Conservation (phyloP, 345 rosid species). For the Psidium guajava region DNA sequence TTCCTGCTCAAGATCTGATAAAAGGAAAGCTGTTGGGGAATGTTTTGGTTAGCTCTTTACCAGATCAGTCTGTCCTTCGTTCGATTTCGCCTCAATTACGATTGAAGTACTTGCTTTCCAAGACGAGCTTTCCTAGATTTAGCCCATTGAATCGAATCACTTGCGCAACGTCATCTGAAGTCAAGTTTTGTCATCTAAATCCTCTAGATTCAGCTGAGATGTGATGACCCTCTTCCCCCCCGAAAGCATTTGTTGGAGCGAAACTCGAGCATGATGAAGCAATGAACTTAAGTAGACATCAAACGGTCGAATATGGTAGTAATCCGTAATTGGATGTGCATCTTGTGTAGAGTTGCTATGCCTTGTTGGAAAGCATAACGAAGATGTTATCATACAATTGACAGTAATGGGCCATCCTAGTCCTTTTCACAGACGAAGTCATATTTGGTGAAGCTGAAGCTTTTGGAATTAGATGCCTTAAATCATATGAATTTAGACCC, state of each 20-base stretch:
- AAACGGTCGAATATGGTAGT: not conserved
- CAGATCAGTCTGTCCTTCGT: not conserved
- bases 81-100: not conserved
- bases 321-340: not conserved
- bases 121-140: not conserved
- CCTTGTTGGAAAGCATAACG: not conserved
- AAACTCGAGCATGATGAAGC: not conserved
- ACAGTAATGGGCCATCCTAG: not conserved
- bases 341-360: not conserved
- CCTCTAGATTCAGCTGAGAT: not conserved
- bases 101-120: not conserved
- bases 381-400: not conserved
- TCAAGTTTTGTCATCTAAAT: not conserved
- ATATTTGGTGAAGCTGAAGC: not conserved
- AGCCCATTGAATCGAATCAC: not conserved
- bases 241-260: not conserved
- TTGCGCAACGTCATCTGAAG: not conserved
- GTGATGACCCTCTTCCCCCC: not conserved
- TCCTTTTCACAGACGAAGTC: not conserved
- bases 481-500: not conserved
- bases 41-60: not conserved
- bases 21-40: not conserved
- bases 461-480: not conserved
- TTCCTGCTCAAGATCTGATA: not conserved
- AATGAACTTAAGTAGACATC: not conserved